Evolutionary conservation across 2,329 filamentous ascomycete genomes (phyloP), one percentile per base, ranked within the genome.

Genomic region (Gyromitra esculenta): DNA sequence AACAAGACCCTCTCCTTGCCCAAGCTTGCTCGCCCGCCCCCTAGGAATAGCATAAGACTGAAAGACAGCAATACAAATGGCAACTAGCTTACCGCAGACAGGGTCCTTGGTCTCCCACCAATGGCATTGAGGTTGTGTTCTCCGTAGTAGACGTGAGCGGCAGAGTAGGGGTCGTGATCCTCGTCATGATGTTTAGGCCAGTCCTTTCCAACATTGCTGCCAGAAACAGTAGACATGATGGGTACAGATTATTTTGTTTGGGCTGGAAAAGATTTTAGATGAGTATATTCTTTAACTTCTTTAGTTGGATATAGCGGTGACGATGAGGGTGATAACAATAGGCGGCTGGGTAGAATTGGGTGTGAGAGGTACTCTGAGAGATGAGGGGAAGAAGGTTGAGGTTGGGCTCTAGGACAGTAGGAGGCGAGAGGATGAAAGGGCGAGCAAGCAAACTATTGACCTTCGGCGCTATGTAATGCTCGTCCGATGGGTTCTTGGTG

Each of bases 101-200:
- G 62, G 21, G 73, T 66, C 39, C 73, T 76, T 59, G 73, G 67
- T 31, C 73, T 72, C 2, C 68, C 68, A 52, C 73, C 73, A 60
- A 72, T 66, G 8, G 67, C 18, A 21, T 73, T 67, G 60, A 72
- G 73, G 21, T 69, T 73, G 1, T 64, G 56, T 25, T 77, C 69
- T 56, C 77, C 74, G 57, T 78, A 78, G 39, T 78, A 78, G 52
- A 77, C 73, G 25, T 75, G 69, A 25, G 77, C 50, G 35, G 63
- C 69, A 57, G 77, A 77, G 70, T 65, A 78, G 35, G 77, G 77
- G 43, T 78, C 75, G 8, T 75, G 74, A 3, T 71, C 71, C 65
- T 78, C 74, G 25, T 77, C 74, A 45, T 77, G 73, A 62, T 72
- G 68, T 18, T 25, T 54, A 62, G 73, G 73, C 67, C 68, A 76